Evolutionary conservation across 2,329 filamentous ascomycete species (phyloP), one percentile per base, ranked within the genome.

Genomic region (Sporothrix globosa): DNA sequence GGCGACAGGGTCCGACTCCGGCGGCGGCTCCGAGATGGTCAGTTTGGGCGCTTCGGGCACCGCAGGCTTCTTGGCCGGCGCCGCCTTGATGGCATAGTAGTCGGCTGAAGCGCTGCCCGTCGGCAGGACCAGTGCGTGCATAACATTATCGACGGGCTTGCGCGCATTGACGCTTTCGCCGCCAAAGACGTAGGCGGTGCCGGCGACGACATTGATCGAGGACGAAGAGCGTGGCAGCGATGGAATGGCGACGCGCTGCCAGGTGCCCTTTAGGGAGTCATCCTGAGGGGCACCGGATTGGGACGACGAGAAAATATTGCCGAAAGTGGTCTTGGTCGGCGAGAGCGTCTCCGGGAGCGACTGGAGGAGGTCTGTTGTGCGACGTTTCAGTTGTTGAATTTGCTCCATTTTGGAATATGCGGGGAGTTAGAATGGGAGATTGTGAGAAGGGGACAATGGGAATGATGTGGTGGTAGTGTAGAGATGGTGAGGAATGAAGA

Each of bases 151-250:
- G 70, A 90, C 85, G 7, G 89, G 88, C 75, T 89, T 80, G 52
- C 88, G 83, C 1, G 88, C 84, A 30, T 58, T 66, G 70, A 89
- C 79, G 66, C 69, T 70, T 78, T 96, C 92, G 74, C 92, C 93
- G 72, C 93, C 92, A 76, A 93, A 96, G 75, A 96, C 75, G 75
- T 83, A 84, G 58, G 86, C 84, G n/a, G 82, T 83, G 17, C 84
- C 81, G 60, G 81, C 82, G 27, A 90, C 79, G 53, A 90, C 82
- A 56, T 91, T 85, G 74, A 93, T 78, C 3, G 87, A 86, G 76
- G 96, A 92, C 0, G 92, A 93, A 1, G 92, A 95, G 69, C 92
- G 89, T 52, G 88, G 87, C 9, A 93, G 83, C 0, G 82, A 74
- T 3, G 86, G 83, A 46, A 86, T 76, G 53, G 83, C 77, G 75